A percentile compares a stretch with the other conserved stretches of the same genome.
Evolutionary conservation across 2,329 filamentous ascomycete species (phyloP).

Genomic region (Davidsoniella virescens): DNA sequence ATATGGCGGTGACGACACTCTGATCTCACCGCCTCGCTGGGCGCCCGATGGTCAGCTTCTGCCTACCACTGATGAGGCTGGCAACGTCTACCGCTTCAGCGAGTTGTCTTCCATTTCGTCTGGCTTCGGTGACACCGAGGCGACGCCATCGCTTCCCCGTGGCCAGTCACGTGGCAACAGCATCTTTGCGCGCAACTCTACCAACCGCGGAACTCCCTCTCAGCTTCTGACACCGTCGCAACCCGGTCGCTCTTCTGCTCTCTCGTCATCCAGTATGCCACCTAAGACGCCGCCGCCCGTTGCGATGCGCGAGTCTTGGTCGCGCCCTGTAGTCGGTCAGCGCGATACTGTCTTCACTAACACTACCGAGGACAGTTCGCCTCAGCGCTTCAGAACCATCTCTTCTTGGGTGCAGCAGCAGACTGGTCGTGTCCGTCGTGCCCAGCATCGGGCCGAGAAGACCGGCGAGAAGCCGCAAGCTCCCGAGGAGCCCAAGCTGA

Average conservation of each 20-base stretch:
- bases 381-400: constrained; percentile 40
- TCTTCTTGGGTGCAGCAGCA: constrained; percentile 52
- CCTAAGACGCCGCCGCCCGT: constrained; percentile 3
- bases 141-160: constrained; percentile 32
- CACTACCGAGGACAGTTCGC: constrained; percentile 32
- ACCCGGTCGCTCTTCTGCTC: background rate
- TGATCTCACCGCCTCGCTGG: background rate
- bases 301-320: constrained; percentile 9
- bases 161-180: constrained; percentile 15
- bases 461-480: constrained; percentile 22
- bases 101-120: constrained; percentile 44
- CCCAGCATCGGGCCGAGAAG: constrained; percentile 24
- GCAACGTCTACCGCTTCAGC: constrained; percentile 8
- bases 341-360: constrained; percentile 38
- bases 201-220: constrained; percentile 1
- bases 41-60: background rate
- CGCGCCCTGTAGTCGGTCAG: constrained; percentile 14
- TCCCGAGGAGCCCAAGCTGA: constrained; percentile 30
- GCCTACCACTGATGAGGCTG: background rate
- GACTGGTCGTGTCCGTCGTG: constrained; percentile 34
- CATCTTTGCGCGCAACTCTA: constrained; percentile 11
- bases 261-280: background rate
- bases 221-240: background rate
- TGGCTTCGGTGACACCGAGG: constrained; percentile 46
- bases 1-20: constrained; percentile 11